Evolutionary conservation across 306 rosid species (phyloP), one percentile per base, ranked within the genome.

Genomic region (Styphnolobium japonicum): DNA sequence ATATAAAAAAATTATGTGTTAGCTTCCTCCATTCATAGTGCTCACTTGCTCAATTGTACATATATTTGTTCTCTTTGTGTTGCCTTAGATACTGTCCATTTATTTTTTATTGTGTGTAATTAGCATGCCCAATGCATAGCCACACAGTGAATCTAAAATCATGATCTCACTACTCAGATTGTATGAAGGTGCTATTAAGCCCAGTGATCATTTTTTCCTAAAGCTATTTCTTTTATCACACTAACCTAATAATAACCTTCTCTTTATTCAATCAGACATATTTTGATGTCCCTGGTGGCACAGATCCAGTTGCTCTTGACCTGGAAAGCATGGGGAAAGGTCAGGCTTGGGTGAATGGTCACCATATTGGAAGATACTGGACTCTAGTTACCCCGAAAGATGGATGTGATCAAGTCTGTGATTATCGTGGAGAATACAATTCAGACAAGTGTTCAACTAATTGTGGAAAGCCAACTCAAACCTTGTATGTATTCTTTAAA

Each of bases 251-350:
- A 68, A 33, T 69, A 49, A 49, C 74, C 33, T 15, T 65, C 67
- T 76, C 40, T 77, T 69, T 36, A 46, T 81, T 68, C 33, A 65
- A 55, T 78, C 91, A 94, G 98, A 86, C 92, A 16, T 87, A 88
- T 84, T 92, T 94, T 81, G 92, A 88, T 84, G 85, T 84, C 61
- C 98, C 98, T 36, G 88, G 74, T 73, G 97, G 97, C 58, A 71
- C 73, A 40, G 92, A 94, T 33, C 98, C 98, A 15, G 90, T 94
- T 55, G 90, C 97, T 80, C 88, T 94, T 68, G 88, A 94, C 86
- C 82, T 94, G 85, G 91, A 75, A 75, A 94, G 97, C 92, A 94
- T 94, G 98, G 98, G 98, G 77, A 94, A 94, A 88, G 98, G 98
- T 74, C 98, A 94, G 84, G 97, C 90, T 65, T 94, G 98, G 98